These are phyloP conservation scores for Arachnopeziza araneosa DNA, from an alignment of 2,329 filamentous ascomycete genomes.

Conservation along the genomic window DNA sequence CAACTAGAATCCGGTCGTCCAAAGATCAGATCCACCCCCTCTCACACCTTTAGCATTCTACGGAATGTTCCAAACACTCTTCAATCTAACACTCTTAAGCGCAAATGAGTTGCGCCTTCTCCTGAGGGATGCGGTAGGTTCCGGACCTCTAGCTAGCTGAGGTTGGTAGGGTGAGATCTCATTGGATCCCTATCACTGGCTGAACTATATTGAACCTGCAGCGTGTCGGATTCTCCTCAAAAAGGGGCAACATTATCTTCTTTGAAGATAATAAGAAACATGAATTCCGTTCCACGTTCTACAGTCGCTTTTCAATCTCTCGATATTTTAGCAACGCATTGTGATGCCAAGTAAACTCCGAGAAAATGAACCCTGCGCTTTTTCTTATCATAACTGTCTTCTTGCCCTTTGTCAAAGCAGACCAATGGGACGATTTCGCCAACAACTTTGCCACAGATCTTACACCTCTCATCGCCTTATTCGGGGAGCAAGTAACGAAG, in stretches of 20 bases:
- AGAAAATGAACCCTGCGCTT: background rate
- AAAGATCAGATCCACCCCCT: background rate
- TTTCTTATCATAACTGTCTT: background rate
- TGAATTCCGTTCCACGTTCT: background rate
- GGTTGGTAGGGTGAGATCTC: background rate
- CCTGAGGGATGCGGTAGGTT: background rate
- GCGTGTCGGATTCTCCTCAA: background rate
- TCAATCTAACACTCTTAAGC: background rate
- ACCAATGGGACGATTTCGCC: constrained; percentile 16
- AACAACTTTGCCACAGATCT: constrained; percentile 20
- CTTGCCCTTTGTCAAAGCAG: background rate
- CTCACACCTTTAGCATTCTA: background rate
- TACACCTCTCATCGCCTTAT: constrained; percentile 27
- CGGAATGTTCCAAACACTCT: background rate
- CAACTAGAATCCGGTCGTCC: background rate
- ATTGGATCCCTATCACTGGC: background rate
- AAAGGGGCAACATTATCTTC: background rate
- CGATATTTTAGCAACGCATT: background rate
- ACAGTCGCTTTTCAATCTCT: background rate
- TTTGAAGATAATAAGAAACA: background rate
- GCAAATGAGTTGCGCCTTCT: background rate
- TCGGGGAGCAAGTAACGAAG: constrained; percentile 42
- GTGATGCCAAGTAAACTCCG: background rate
- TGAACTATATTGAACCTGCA: background rate
- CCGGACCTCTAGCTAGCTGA: background rate